Evolutionary conservation across 306 rosid species (phyloP), one percentile per base, ranked within the genome.

Genomic region (Begonia fuchsioides): DNA sequence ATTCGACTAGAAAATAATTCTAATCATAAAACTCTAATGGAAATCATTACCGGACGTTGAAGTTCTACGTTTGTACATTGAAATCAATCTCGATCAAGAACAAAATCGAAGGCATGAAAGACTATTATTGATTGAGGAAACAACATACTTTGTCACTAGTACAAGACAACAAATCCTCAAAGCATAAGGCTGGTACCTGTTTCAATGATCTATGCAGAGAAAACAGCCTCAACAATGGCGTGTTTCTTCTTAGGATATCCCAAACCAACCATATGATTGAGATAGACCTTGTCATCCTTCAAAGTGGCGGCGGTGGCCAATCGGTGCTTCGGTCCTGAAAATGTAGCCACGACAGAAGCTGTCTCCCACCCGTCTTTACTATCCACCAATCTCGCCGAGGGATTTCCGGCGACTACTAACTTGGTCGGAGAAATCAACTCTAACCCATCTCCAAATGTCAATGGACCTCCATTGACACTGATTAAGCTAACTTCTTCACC

Each of bases 181-280:
- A 3, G 17, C 44, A 50, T 16, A 16, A 15, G 19, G 47, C 43
- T 32, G 10, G 3, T 13, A 45, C 17, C 61, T 45, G 16, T 15
- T 15, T 45, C 1, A 8, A 10, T 20, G 19, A 46, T 58, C 49
- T 38, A 70, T 43, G 71, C 9, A 51, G 71, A 71, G 62, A 88
- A 90, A 43, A 67, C 70, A 16, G 98, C 98, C 69, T 90, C 94
- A 47, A 81, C 85, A 45, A 90, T 20, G 54, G 68, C 85, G 64
- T 84, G 95, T 68, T 77, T 81, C 84, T 71, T 81, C 72, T 64
- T 81, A 2, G 95, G 98, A 61, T 70, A 90, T 13, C 98, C 98
- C 49, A 81, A 64, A 18, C 92, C 94, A 32, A 90, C 0, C 50
- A 81, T 0, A 61, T 85, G 90, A 63, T 52, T 85, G 44, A 90